A percentile compares a stretch with the other conserved stretches of the same genome.
phyloP scores from a whole-genome alignment of 441 rosid species.

The Adansonia rubrostipa region DNA sequence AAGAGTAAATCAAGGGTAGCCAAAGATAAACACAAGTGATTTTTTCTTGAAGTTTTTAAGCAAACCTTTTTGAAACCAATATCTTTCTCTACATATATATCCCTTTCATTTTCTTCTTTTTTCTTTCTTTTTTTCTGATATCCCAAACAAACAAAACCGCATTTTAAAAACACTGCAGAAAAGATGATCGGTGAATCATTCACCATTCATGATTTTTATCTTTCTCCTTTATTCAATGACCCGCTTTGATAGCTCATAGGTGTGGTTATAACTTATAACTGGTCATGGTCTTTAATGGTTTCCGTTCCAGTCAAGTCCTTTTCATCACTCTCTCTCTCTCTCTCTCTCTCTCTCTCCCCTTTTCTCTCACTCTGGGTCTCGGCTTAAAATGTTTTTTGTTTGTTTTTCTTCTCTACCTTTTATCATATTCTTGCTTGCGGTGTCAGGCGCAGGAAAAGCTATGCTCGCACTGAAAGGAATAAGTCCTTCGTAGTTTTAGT shows the following conservation, averaged over 20 bases:
- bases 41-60: not conserved
- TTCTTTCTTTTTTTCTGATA: too few relatives aligned
- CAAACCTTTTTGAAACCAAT: too few relatives aligned
- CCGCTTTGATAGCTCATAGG: conserved; percentile 29
- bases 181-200: conserved; percentile 30
- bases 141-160: conserved; percentile 1
- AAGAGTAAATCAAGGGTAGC: conserved; percentile 2
- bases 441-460: conserved; percentile 46
- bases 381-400: not conserved
- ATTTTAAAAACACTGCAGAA: conserved; percentile 25
- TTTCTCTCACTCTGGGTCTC: conserved; percentile 7
- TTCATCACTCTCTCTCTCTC: conserved; percentile 39
- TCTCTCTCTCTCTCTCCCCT: too few relatives aligned
- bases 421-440: conserved; percentile 32
- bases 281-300: conserved; percentile 46
- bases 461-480: not conserved
- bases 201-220: conserved; percentile 6
- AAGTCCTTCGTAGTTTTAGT: conserved; percentile 27
- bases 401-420: conserved; percentile 26
- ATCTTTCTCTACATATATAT: too few relatives aligned
- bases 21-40: not conserved
- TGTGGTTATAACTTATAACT: conserved; percentile 19
- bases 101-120: too few relatives aligned
- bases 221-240: conserved; percentile 38
- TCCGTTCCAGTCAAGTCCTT: conserved; percentile 60